Evolutionary conservation across 2,329 filamentous ascomycete genomes (phyloP).

Genomic region (Verticillium klebahnii): DNA sequence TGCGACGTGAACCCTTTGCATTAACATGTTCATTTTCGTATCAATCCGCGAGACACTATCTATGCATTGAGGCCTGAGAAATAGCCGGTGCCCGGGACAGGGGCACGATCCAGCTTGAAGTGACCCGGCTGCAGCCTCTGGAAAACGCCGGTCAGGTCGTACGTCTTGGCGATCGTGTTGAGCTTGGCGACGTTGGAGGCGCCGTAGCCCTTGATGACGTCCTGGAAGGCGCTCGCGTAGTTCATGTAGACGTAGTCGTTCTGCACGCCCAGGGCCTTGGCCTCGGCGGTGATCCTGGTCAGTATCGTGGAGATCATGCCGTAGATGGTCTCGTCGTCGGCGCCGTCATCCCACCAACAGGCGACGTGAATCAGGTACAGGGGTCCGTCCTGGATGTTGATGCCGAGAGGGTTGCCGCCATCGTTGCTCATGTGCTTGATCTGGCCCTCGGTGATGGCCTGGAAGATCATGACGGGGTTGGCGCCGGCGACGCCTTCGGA

Average conservation of each 20-base stretch:
- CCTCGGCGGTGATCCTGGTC: neutral
- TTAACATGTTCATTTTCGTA: no score
- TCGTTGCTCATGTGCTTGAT: slow-evolving; percentile 27
- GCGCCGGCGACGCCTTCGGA: slow-evolving; percentile 16
- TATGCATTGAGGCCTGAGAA: slow-evolving; percentile 3
- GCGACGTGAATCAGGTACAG: slow-evolving; percentile 15
- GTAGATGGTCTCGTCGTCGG: slow-evolving; percentile 14
- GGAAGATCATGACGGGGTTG: slow-evolving; percentile 24
- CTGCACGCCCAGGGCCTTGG: slow-evolving; percentile 7
- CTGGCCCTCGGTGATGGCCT: slow-evolving; percentile 35
- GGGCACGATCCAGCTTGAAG: slow-evolving; percentile 20
- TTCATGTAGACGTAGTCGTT: slow-evolving; percentile 33
- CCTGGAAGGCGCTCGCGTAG: slow-evolving; percentile 33
- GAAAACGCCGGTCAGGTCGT: slow-evolving; percentile 28
- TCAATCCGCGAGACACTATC: neutral
- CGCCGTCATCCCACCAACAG: slow-evolving; percentile 15
- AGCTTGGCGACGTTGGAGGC: slow-evolving; percentile 27
- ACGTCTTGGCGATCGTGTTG: slow-evolving; percentile 20
- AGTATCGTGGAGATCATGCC: slow-evolving; percentile 5
- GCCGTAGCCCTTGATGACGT: slow-evolving; percentile 33
- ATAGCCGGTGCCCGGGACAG: slow-evolving; percentile 5
- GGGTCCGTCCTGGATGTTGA: slow-evolving; percentile 21
- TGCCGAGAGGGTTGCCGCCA: slow-evolving; percentile 32
- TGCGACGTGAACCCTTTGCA: no score
- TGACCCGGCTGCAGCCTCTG: slow-evolving; percentile 25